Evolutionary conservation across 2,329 filamentous ascomycete species (phyloP), one percentile per base, ranked within the genome.

Genomic region (Orbilia quercus): DNA sequence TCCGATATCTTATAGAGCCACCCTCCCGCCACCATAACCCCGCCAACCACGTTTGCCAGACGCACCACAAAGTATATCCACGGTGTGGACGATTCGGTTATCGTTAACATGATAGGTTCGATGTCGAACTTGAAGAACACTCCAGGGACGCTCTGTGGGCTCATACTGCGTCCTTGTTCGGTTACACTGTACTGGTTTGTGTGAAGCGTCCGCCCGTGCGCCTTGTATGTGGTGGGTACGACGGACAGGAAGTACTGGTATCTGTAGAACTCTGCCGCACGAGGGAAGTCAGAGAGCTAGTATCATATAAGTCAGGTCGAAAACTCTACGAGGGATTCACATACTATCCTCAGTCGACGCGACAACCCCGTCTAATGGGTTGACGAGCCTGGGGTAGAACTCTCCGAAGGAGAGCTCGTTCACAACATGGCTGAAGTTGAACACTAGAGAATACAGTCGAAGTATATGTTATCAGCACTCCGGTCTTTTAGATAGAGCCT

Each of bases 101-200:
- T 89, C 25, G 90, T 89, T 59, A 99, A 84, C 80, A 95, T 83
- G 78, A 99, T 93, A 1, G 95, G 95, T 84, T 99, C 95, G 77
- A 99, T 97, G 80, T 98, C 94, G 82, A 96, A 99, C 83, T 98
- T 99, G 86, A 99, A 91, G 80, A 98, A 99, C 75, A 99, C 88
- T 31, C 95, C 95, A 0, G 95, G 95, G 0, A 97, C 87, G 69
- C 84, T 82, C 77, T 84, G 88, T 78, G 96, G 90, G 62, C 84
- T 83, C 44, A 96, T 85, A 36, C 84, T 82, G 78, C 89, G 87
- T 77, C 86, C 90, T 83, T 98, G 93, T 79, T 93, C 91, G 0
- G 93, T 98, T 0, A 96, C 95, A 72, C 94, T 95, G 83, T 99
- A 99, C 82, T 99, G 95, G 84, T 99, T 99, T 14, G 95, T 98